phyloP scores from a whole-genome alignment of 768 basidiomycete species.

The Termitomyces sp. region DNA sequence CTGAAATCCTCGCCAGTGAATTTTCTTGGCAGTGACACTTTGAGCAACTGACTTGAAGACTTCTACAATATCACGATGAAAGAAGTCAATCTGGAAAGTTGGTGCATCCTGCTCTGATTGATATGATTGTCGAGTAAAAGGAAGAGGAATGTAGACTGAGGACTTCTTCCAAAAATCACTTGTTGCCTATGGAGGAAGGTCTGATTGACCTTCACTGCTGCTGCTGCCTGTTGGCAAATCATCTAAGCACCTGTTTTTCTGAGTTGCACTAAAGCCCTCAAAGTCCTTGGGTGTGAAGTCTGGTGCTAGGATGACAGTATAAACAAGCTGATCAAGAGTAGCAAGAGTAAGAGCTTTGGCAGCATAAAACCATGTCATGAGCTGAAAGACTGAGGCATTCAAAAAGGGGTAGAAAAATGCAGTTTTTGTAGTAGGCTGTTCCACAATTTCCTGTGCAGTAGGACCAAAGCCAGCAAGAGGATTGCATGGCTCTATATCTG shows the following conservation, averaged over 20 bases:
- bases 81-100: not conserved
- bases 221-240: not conserved
- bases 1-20: not conserved
- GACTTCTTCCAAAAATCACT: not conserved
- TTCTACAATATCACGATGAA: not conserved
- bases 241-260: not conserved
- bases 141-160: not conserved
- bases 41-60: not conserved
- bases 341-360: not conserved
- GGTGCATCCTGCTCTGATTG: not conserved
- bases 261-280: not conserved
- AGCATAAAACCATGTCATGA: not conserved
- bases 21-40: not conserved
- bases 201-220: not conserved
- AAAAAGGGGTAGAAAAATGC: not conserved
- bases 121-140: not conserved
- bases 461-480: not conserved
- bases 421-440: not conserved
- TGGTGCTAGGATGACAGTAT: not conserved
- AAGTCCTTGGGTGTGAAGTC: not conserved
- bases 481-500: not conserved
- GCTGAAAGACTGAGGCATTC: not conserved
- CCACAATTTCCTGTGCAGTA: not conserved
- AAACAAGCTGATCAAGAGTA: not conserved
- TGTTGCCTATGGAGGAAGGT: not conserved